phyloP scores from a whole-genome alignment of 2,329 filamentous ascomycete species.

The Nemania sp. region DNA sequence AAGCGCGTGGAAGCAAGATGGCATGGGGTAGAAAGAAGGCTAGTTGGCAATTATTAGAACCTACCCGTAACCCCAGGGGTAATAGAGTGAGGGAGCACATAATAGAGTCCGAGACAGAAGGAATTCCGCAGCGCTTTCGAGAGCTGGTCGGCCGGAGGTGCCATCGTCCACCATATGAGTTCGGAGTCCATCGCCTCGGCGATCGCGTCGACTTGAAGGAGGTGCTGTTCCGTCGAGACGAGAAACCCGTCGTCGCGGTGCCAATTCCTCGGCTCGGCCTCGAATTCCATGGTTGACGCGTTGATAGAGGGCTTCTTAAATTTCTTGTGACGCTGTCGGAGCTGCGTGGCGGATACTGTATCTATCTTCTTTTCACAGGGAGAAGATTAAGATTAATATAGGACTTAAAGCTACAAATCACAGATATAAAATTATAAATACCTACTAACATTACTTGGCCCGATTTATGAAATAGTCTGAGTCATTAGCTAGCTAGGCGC shows the following conservation, averaged over 20 bases:
- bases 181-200: conserved; percentile 60
- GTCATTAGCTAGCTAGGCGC: too few species aligned
- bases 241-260: conserved; percentile 57
- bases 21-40: background rate
- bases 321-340: background rate
- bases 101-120: conserved; percentile 63
- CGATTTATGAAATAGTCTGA: too few species aligned
- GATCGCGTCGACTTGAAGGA: conserved; percentile 57
- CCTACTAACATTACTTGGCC: too few species aligned
- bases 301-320: background rate
- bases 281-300: conserved; percentile 28
- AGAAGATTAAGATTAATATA: too few species aligned
- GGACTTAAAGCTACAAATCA: too few species aligned
- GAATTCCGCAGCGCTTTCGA: conserved; percentile 59
- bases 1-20: background rate
- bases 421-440: too few species aligned
- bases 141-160: conserved; percentile 52
- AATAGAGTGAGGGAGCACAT: conserved; percentile 38
- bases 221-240: conserved; percentile 62
- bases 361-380: too few species aligned
- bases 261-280: conserved; percentile 47
- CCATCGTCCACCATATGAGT: conserved; percentile 63
- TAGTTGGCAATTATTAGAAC: background rate
- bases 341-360: too few species aligned
- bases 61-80: conserved; percentile 41